Percentiles rank a stretch among this genome's conserved stretches.
phyloP scores from a whole-genome alignment of 805 yeast species.

The Ogataea zsoltii region DNA sequence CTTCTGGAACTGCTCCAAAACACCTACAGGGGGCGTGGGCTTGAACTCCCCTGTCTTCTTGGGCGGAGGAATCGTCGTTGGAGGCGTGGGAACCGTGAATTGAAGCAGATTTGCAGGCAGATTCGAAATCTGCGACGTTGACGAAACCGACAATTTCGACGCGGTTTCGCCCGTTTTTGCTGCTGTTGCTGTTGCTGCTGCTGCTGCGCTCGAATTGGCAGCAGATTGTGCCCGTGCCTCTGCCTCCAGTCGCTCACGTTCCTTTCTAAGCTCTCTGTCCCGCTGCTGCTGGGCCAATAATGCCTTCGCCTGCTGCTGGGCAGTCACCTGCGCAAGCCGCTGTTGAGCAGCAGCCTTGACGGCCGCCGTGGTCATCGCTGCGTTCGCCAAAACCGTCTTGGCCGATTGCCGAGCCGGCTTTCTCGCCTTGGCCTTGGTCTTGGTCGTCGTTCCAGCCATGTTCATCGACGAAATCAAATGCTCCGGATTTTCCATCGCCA shows the following conservation, averaged over 20 bases:
- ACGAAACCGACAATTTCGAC: no score
- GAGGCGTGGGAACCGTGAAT: slow-evolving; percentile 18
- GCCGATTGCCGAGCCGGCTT: not conserved
- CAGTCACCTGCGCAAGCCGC: slow-evolving; percentile 26
- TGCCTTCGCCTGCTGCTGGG: slow-evolving; percentile 21
- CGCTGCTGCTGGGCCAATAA: slow-evolving; percentile 20
- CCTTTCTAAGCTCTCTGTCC: slow-evolving; percentile 19
- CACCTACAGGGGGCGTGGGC: slow-evolving; percentile 6
- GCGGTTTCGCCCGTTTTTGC: no score
- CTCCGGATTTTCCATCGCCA: slow-evolving; percentile 70
- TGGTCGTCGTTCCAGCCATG: slow-evolving; percentile 9
- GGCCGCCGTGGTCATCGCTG: slow-evolving; percentile 26
- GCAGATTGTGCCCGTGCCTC: slow-evolving; percentile 4
- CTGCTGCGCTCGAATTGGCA: slow-evolving; percentile 3
- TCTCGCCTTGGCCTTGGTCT: slow-evolving; percentile 2
- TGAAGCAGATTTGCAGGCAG: slow-evolving; percentile 17
- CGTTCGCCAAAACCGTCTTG: slow-evolving; percentile 17
- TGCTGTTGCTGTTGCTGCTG: no score
- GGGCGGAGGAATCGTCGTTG: slow-evolving; percentile 14
- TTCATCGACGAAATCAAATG: slow-evolving; percentile 40
- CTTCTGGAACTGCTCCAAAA: slow-evolving; percentile 22
- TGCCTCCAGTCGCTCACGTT: slow-evolving; percentile 13
- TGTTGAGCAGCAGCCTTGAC: slow-evolving; percentile 27
- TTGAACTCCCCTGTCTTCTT: slow-evolving; percentile 2
- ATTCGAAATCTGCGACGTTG: no score